Percentiles rank a stretch among this genome's conserved stretches.
phyloP scores from a whole-genome alignment of 768 basidiomycete genomes.

The Mycena leptocephala region DNA sequence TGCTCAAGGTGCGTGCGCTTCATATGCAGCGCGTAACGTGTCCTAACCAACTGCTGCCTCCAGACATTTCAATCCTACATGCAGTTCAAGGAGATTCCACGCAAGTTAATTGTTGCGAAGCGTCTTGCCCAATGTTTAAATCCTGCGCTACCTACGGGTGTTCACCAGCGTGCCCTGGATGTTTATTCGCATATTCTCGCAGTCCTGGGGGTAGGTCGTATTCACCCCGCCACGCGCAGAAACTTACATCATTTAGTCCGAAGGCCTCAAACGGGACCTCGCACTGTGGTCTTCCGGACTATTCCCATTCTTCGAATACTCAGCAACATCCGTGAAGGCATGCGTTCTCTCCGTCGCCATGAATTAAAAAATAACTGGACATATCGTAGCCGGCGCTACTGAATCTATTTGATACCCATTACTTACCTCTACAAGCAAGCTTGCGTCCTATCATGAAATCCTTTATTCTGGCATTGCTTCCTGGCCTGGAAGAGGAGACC shows the following conservation, averaged over 20 bases:
- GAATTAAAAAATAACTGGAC: not conserved
- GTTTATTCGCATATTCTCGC: slow-evolving; percentile 94
- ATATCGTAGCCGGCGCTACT: slow-evolving; percentile 82
- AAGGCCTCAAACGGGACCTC: slow-evolving; percentile 90
- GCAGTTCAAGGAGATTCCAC: slow-evolving; percentile 96
- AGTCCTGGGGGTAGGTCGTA: slow-evolving; percentile 85
- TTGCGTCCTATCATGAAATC: slow-evolving; percentile 95
- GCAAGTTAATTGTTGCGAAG: slow-evolving; percentile 95
- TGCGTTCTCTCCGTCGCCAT: slow-evolving; percentile 18
- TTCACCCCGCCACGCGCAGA: not conserved
- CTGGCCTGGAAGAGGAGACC: slow-evolving; percentile 97
- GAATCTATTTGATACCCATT: slow-evolving; percentile 94
- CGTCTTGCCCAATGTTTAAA: slow-evolving; percentile 96
- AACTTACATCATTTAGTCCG: slow-evolving; percentile 68
- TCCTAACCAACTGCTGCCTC: not conserved
- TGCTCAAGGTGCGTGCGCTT: slow-evolving; percentile 80
- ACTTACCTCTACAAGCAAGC: slow-evolving; percentile 86
- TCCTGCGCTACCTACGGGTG: slow-evolving; percentile 96
- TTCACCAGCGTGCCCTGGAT: slow-evolving; percentile 96
- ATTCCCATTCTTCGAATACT: slow-evolving; percentile 99
- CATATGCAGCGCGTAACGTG: not conserved
- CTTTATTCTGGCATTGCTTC: slow-evolving; percentile 93
- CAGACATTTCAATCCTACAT: slow-evolving; percentile 95
- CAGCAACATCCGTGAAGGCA: slow-evolving; percentile 98
- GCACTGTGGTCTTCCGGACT: slow-evolving; percentile 95